Conservation (phyloP, 2,329 filamentous ascomycete species). For the Talaromyces rugulosus region DNA sequence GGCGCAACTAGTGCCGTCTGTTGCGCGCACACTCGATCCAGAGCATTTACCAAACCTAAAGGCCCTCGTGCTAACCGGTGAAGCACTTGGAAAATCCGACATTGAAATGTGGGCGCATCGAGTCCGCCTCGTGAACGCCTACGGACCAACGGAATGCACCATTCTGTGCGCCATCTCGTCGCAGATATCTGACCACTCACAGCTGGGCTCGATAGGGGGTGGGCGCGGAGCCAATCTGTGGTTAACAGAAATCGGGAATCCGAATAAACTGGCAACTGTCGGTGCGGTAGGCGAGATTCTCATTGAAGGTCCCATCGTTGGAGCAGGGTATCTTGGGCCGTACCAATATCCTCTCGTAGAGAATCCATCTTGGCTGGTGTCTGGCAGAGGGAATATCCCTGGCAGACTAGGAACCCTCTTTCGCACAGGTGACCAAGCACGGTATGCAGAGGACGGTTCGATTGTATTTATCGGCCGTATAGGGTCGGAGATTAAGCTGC, state of each 20-base stretch:
- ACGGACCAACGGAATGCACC: slow-evolving; percentile 6
- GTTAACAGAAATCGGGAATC: slow-evolving; percentile 25
- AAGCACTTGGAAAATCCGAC: not conserved
- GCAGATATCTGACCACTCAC: slow-evolving; percentile 28
- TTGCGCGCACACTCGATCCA: not conserved
- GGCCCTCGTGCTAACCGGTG: slow-evolving; percentile 4
- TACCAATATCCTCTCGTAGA: slow-evolving; percentile 24
- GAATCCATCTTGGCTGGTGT: slow-evolving; percentile 31
- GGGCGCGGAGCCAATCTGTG: slow-evolving; percentile 30
- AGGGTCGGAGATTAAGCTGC: slow-evolving; percentile 54
- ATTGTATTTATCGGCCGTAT: slow-evolving; percentile 26
- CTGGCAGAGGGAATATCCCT: slow-evolving; percentile 30
- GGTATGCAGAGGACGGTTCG: slow-evolving; percentile 18
- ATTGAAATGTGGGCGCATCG: not conserved
- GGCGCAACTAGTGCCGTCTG: slow-evolving; percentile 2
- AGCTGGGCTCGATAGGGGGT: slow-evolving; percentile 41
- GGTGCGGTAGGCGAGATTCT: slow-evolving; percentile 36
- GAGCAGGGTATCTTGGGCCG: slow-evolving; percentile 40
- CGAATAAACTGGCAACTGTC: slow-evolving; percentile 41
- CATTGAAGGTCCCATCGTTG: slow-evolving; percentile 39
- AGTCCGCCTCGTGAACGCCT: slow-evolving; percentile 4
- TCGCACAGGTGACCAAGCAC: slow-evolving; percentile 29
- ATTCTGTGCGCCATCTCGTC: slow-evolving; percentile 17
- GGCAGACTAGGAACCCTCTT: slow-evolving; percentile 27
- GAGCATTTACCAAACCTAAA: not conserved